These are phyloP conservation scores for Akanthomyces muscarius DNA, from an alignment of 2,329 filamentous ascomycete genomes.

Conservation along the genomic window DNA sequence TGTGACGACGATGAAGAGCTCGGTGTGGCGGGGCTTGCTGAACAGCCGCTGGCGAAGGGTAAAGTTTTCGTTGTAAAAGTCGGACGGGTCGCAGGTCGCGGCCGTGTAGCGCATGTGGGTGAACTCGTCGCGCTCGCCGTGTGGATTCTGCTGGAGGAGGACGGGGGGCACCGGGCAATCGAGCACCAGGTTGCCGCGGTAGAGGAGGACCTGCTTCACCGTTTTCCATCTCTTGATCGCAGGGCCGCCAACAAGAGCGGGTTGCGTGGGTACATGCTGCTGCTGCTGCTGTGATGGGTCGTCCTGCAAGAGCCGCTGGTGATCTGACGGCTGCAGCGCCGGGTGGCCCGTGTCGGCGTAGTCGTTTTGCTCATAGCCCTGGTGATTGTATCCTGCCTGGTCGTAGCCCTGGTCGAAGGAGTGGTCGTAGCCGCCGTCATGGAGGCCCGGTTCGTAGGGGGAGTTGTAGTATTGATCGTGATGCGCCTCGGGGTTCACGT, in stretches of 20 bases:
- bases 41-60: slow-evolving; percentile 89
- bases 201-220: slow-evolving; percentile 95
- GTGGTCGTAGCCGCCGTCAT: slow-evolving; percentile 44
- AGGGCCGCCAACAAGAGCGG: slow-evolving; percentile 43
- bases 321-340: slow-evolving; percentile 68
- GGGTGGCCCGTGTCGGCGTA: slow-evolving; percentile 68
- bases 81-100: slow-evolving; percentile 85
- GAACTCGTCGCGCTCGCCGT: slow-evolving; percentile 88
- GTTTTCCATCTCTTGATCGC: slow-evolving; percentile 90
- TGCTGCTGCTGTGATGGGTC: slow-evolving; percentile 33
- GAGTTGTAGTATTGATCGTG: slow-evolving; percentile 84
- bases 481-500: slow-evolving; percentile 35
- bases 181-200: slow-evolving; percentile 92
- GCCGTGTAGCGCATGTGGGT: slow-evolving; percentile 92
- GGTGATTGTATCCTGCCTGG: slow-evolving; percentile 25
- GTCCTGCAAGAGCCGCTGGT: slow-evolving; percentile 44
- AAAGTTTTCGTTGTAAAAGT: slow-evolving; percentile 86
- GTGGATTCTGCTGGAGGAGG: slow-evolving; percentile 80
- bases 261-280: slow-evolving; percentile 33
- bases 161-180: slow-evolving; percentile 93
- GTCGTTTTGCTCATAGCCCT: slow-evolving; percentile 34
- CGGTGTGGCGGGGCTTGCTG: slow-evolving; percentile 85
- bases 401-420: slow-evolving; percentile 43
- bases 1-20: slow-evolving; percentile 92
- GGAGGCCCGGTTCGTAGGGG: slow-evolving; percentile 68